These are phyloP conservation scores for Nowakowskiella sp. DNA, from an alignment of 192 early-diverging fungal genomes.

Conservation along the genomic window DNA sequence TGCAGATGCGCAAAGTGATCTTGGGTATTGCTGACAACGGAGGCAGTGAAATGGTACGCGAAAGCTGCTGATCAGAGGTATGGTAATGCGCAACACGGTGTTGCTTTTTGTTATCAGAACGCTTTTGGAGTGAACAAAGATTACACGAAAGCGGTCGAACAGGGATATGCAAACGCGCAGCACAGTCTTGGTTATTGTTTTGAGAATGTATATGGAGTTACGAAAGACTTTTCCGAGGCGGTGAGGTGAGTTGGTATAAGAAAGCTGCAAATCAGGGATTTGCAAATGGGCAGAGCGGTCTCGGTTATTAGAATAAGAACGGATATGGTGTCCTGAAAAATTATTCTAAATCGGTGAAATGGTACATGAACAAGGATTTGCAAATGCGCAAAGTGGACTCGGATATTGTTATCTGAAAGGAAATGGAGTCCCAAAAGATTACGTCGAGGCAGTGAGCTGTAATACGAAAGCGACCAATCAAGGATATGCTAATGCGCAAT, in stretches of 20 bases:
- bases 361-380: constrained; percentile 17
- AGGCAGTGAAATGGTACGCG: constrained; percentile 12
- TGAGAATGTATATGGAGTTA: not conserved
- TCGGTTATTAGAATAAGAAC: constrained; percentile 9
- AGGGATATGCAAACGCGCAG: constrained; percentile 19
- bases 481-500: too few relatives aligned
- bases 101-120: constrained; percentile 28
- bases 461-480: too few relatives aligned
- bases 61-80: constrained; percentile 17
- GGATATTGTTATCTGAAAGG: constrained; percentile 13
- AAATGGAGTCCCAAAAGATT: not conserved
- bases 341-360: constrained; percentile 3
- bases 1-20: too few relatives aligned
- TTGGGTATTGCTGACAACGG: too few relatives aligned
- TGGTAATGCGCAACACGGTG: constrained; percentile 15
- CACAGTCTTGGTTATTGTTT: constrained; percentile 17
- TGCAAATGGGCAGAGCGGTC: constrained; percentile 5
- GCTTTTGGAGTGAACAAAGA: constrained; percentile 21
- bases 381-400: constrained; percentile 11
- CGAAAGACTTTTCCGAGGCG: not conserved
- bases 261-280: constrained; percentile 11
- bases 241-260: too few relatives aligned
- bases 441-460: constrained; percentile 9
- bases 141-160: constrained; percentile 23
- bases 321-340: constrained; percentile 17